Conservation (phyloP, 2,329 filamentous ascomycete species). For the Fusarium sp. region DNA sequence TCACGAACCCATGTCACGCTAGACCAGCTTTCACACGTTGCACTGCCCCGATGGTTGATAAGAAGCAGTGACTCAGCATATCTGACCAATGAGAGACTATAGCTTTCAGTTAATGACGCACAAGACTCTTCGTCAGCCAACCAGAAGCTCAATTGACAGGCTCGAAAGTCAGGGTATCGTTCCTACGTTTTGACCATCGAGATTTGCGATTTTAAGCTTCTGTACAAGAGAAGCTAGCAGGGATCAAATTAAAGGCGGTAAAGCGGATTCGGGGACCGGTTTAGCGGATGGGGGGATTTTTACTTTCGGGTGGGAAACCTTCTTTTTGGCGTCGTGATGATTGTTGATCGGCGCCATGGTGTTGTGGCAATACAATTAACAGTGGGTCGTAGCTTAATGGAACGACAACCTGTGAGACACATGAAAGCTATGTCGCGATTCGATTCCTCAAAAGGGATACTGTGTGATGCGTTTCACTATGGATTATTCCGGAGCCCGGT, state of each 20-base stretch:
- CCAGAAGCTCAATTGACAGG: not conserved
- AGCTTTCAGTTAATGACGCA: constrained; percentile 3
- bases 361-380: not conserved
- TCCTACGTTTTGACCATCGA: not conserved
- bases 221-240: not conserved
- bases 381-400: not conserved
- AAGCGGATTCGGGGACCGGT: too few species aligned
- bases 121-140: not conserved
- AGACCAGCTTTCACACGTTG: not conserved
- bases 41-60: constrained; percentile 1
- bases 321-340: not conserved
- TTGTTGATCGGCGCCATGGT: not conserved
- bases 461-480: too few species aligned
- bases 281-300: not conserved
- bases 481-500: too few species aligned
- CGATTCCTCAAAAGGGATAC: too few species aligned
- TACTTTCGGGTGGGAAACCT: not conserved
- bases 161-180: not conserved
- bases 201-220: not conserved
- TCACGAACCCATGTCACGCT: constrained; percentile 9
- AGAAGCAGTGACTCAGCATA: not conserved
- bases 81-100: accelerated
- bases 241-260: not conserved
- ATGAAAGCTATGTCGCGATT: too few species aligned
- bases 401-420: not conserved